A percentile compares a stretch with the other conserved stretches of the same genome.
Evolutionary conservation across 2,329 filamentous ascomycete species (phyloP).

Genomic region (Biscogniauxia mediterranea): DNA sequence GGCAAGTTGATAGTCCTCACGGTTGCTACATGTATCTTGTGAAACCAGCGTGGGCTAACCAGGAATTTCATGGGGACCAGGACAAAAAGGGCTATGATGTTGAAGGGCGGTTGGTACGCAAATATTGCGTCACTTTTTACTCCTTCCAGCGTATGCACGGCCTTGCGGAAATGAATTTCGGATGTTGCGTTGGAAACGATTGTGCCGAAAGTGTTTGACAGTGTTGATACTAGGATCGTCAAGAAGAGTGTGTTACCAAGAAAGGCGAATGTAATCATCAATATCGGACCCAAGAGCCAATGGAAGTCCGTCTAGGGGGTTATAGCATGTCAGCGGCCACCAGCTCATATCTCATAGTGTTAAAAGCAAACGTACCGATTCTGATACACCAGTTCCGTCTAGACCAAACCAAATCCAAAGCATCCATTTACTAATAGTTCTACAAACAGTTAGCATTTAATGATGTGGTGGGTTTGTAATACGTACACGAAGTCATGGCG

Average conservation of each 20-base stretch:
- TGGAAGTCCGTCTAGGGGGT: slow-evolving; percentile 64
- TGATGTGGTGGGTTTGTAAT: not conserved
- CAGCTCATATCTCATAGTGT: not conserved
- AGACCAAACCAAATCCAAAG: slow-evolving; percentile 91
- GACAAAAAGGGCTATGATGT: slow-evolving; percentile 71
- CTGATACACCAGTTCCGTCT: slow-evolving; percentile 65
- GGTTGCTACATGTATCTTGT: slow-evolving; percentile 80
- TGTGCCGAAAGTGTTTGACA: slow-evolving; percentile 79
- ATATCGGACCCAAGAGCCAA: slow-evolving; percentile 70
- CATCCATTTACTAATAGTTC: slow-evolving; percentile 85
- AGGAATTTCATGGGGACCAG: slow-evolving; percentile 75
- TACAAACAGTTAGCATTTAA: slow-evolving; percentile 27
- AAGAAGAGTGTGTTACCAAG: slow-evolving; percentile 84
- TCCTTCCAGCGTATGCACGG: slow-evolving; percentile 79
- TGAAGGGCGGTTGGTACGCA: slow-evolving; percentile 80
- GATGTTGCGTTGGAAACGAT: slow-evolving; percentile 74
- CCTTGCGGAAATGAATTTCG: slow-evolving; percentile 80
- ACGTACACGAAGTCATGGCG: slow-evolving; percentile 55
- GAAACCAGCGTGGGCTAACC: slow-evolving; percentile 81
- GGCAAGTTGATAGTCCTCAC: slow-evolving; percentile 75
- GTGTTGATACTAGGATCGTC: slow-evolving; percentile 85
- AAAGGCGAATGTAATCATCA: slow-evolving; percentile 84
- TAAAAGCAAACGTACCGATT: slow-evolving; percentile 42
- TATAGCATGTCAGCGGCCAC: slow-evolving; percentile 1
- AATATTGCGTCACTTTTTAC: slow-evolving; percentile 84